phyloP scores from a whole-genome alignment of 306 rosid genomes.

The Argentina anserina region DNA sequence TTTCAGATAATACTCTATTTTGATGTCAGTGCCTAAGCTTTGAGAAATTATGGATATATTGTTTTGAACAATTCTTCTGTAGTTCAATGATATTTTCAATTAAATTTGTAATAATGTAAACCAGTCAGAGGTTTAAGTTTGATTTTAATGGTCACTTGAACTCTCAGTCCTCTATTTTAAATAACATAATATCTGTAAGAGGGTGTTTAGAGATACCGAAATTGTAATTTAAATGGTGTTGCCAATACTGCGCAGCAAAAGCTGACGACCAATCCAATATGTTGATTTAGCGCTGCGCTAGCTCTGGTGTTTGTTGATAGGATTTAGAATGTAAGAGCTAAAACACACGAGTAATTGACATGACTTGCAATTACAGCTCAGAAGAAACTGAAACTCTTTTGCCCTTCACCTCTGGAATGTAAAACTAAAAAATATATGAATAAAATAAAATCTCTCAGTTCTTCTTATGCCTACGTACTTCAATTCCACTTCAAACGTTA shows the following conservation, averaged over 20 bases:
- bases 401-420: neutral
- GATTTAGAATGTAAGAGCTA: neutral
- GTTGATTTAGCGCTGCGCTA: too few relatives aligned
- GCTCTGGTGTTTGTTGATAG: too few relatives aligned
- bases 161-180: neutral
- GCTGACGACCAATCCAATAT: neutral
- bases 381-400: neutral
- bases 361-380: neutral
- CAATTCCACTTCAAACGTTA: neutral
- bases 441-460: neutral
- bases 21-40: neutral
- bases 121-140: neutral
- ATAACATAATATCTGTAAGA: neutral
- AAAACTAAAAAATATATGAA: too few relatives aligned
- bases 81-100: neutral
- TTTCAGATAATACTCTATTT: conserved; percentile 4
- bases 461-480: neutral
- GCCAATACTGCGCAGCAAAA: neutral
- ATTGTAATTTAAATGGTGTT: neutral
- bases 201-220: neutral
- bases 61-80: neutral
- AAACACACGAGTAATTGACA: neutral
- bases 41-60: neutral
- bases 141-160: neutral
- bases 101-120: neutral